Conservation (phyloP, 352 stramenopile species). For the Phytophthora litchii region DNA sequence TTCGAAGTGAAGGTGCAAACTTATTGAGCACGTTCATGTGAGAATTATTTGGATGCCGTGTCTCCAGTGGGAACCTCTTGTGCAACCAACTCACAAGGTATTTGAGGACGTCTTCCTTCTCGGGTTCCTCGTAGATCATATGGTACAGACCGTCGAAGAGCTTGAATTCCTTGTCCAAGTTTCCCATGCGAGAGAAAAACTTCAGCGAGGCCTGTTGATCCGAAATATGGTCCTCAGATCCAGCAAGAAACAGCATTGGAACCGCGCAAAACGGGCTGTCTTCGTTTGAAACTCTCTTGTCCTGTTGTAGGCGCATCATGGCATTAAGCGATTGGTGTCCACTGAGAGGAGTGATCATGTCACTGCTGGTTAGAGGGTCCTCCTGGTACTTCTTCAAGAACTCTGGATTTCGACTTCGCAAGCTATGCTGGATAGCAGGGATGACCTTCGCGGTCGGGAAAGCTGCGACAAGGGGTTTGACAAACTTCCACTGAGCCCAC, state of each 20-base stretch:
- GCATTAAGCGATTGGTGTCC: conserved; percentile 47
- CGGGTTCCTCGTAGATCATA: conserved; percentile 68
- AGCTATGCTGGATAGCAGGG: conserved; percentile 37
- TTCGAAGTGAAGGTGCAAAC: conserved; percentile 19
- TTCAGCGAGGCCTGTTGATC: conserved; percentile 38
- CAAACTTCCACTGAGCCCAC: conserved; percentile 40
- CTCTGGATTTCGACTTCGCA: conserved; percentile 39
- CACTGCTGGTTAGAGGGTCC: conserved; percentile 42
- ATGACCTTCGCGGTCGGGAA: conserved; percentile 48
- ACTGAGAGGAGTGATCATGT: conserved; percentile 47
- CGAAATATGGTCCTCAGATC: conserved; percentile 53
- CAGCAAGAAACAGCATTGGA: conserved; percentile 51
- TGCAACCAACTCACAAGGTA: conserved; percentile 52
- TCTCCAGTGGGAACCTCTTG: conserved; percentile 39
- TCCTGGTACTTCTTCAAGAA: conserved; percentile 44
- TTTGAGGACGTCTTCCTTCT: conserved; percentile 56
- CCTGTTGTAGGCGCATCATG: conserved; percentile 43
- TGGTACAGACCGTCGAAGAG: conserved; percentile 65
- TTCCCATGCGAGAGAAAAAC: conserved; percentile 53
- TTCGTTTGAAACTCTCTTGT: conserved; percentile 19
- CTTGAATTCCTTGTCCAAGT: conserved; percentile 68
- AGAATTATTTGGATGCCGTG: conserved; percentile 30
- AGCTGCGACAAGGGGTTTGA: conserved; percentile 35
- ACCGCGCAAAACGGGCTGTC: conserved; percentile 24
- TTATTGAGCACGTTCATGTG: conserved; percentile 30